Evolutionary conservation across 176 grass and related monocot species (phyloP).

Genomic region (Avena insularis): DNA sequence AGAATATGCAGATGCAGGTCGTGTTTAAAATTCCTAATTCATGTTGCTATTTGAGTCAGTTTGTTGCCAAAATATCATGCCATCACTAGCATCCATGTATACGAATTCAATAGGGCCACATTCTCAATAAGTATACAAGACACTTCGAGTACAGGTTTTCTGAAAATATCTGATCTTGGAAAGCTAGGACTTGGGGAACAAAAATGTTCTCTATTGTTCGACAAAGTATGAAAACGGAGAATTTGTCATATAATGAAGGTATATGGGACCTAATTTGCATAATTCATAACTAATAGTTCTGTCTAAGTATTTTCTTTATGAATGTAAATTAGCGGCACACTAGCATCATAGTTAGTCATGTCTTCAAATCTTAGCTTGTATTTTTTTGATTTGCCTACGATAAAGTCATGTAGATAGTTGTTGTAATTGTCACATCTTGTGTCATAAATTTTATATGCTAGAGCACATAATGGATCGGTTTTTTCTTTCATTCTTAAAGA

Average conservation of each 20-base stretch:
- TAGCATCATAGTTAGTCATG: slow-evolving; percentile 35
- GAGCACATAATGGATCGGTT: slow-evolving; percentile 7
- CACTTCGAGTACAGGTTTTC: slow-evolving; percentile 24
- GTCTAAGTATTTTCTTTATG: background rate
- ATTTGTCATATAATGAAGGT: slow-evolving; percentile 19
- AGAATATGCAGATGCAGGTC: too few relatives aligned
- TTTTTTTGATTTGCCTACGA: slow-evolving; percentile 12
- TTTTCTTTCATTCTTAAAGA: too few relatives aligned
- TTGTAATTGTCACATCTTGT: background rate
- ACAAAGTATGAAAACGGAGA: slow-evolving; percentile 32
- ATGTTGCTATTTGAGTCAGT: background rate
- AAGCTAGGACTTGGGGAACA: slow-evolving; percentile 31
- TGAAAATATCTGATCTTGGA: background rate
- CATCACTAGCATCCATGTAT: background rate
- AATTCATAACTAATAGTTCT: too few relatives aligned
- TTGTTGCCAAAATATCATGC: background rate
- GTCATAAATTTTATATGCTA: background rate
- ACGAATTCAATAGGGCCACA: background rate
- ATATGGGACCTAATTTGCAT: background rate
- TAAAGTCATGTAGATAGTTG: slow-evolving; percentile 37
- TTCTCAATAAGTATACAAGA: slow-evolving; percentile 24
- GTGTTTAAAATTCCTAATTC: too few relatives aligned
- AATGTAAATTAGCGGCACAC: background rate
- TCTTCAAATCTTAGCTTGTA: slow-evolving; percentile 20
- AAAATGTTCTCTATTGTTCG: slow-evolving; percentile 29